phyloP scores from a whole-genome alignment of 345 rosid genomes.

The Populus davidiana region DNA sequence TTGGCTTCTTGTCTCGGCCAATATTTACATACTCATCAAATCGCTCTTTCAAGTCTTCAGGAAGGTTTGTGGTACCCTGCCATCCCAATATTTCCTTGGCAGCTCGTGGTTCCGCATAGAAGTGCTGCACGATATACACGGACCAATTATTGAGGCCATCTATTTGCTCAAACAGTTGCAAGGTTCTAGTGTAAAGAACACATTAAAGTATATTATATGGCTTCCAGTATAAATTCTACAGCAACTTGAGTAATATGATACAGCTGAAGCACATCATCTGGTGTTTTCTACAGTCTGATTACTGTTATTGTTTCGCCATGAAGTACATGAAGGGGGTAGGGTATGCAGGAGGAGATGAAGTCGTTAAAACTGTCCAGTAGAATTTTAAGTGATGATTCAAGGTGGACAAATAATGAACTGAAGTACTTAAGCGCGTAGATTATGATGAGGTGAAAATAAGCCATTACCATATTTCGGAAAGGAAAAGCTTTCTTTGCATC shows the following conservation, averaged over 20 bases:
- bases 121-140: slow-evolving; percentile 55
- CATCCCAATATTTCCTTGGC: slow-evolving; percentile 87
- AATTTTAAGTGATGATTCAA: not conserved
- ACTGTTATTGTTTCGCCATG: not conserved
- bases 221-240: not conserved
- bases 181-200: not conserved
- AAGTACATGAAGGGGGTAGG: not conserved
- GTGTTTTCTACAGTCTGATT: not conserved
- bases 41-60: slow-evolving; percentile 80
- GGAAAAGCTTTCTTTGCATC: slow-evolving; percentile 96
- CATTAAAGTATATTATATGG: not conserved
- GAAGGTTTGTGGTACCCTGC: slow-evolving; percentile 62
- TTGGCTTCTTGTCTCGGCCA: slow-evolving; percentile 77
- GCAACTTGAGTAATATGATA: not conserved
- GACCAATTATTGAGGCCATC: not conserved
- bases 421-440: not conserved
- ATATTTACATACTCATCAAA: slow-evolving; percentile 71
- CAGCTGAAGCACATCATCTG: not conserved
- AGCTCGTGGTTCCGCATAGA: slow-evolving; percentile 91
- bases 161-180: not conserved
- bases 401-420: not conserved
- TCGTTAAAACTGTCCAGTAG: not conserved
- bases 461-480: slow-evolving; percentile 78
- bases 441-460: not conserved
- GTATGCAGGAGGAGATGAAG: not conserved